phyloP scores from a whole-genome alignment of 176 grass and related monocot genomes.

The Rhynchospora tenuis region DNA sequence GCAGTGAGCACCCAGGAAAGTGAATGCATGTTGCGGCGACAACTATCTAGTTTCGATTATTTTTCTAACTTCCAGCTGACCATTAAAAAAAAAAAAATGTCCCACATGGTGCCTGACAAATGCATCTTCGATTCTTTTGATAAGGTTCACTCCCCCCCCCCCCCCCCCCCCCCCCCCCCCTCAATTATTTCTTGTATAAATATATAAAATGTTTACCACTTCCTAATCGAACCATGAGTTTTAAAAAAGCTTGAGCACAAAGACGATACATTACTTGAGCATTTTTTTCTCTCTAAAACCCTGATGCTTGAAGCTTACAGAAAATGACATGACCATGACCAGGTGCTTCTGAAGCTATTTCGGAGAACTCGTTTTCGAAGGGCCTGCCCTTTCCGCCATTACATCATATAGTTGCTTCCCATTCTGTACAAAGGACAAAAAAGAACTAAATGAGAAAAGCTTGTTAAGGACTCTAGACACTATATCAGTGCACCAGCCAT shows the following conservation, averaged over 20 bases:
- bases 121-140: not conserved
- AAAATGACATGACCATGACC: not conserved
- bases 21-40: too few relatives aligned
- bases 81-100: not conserved
- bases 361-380: conserved; percentile 70
- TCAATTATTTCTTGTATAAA: not conserved
- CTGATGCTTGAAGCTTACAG: not conserved
- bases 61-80: too few relatives aligned
- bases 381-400: conserved; percentile 76
- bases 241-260: not conserved
- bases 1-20: too few relatives aligned
- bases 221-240: not conserved
- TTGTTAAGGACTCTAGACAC: not conserved
- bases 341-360: conserved; percentile 21
- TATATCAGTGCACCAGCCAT: not conserved
- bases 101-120: not conserved
- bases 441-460: not conserved
- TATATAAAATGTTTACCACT: not conserved
- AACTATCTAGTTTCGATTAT: too few relatives aligned
- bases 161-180: too few relatives aligned
- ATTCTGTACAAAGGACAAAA: conserved; percentile 35
- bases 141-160: not conserved
- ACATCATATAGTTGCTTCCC: conserved; percentile 74
- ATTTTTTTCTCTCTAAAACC: not conserved
- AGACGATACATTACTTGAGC: not conserved